Conservation (phyloP, 495 filamentous ascomycete species). For the Aspergillus carlsbadensis region DNA sequence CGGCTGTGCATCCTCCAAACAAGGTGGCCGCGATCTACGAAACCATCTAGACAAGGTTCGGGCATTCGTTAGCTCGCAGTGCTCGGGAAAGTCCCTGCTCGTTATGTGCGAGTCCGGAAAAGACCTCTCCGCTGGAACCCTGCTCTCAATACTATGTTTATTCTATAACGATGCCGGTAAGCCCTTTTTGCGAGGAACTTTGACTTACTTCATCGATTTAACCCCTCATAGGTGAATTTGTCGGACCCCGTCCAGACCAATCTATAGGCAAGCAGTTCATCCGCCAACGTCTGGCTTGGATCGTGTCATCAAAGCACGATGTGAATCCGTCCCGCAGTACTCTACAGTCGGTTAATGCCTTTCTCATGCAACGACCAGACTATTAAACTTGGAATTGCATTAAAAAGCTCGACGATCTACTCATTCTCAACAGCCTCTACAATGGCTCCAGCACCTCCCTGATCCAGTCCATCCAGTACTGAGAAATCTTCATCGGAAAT, state of each 20-base stretch:
- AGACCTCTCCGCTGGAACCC: constrained; percentile 63
- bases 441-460: constrained; percentile 53
- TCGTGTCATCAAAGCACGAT: constrained; percentile 69
- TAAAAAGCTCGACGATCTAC: constrained; percentile 20
- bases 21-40: constrained; percentile 74
- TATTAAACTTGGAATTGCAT: constrained; percentile 26
- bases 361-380: constrained; percentile 63
- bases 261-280: constrained; percentile 72
- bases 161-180: constrained; percentile 59
- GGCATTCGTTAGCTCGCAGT: constrained; percentile 42
- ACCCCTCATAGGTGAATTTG: constrained; percentile 34
- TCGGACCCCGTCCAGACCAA: constrained; percentile 24
- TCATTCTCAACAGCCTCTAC: constrained; percentile 52
- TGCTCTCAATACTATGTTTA: constrained; percentile 61
- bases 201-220: constrained; percentile 8
- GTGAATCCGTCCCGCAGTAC: constrained; percentile 79
- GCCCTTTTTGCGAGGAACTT: not conserved
- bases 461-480: constrained; percentile 63
- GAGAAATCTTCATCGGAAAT: constrained; percentile 63
- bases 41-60: constrained; percentile 55
- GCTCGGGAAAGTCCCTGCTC: constrained; percentile 40
- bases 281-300: constrained; percentile 70
- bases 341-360: constrained; percentile 83
- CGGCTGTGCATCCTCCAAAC: constrained; percentile 62
- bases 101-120: constrained; percentile 62